Conservation (phyloP, 1,139 yeast species). For the Insectozyma bohioensis region DNA sequence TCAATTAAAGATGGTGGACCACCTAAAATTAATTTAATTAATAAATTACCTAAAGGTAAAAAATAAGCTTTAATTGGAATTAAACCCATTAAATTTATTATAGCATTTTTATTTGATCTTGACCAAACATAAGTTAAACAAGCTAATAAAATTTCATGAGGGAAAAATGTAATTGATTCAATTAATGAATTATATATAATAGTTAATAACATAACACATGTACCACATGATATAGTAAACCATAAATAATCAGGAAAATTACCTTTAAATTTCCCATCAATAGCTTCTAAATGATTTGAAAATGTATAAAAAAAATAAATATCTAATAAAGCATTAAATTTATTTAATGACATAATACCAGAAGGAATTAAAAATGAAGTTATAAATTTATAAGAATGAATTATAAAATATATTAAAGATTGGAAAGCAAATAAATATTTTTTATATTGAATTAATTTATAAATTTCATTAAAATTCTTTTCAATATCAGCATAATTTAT, state of each 20-base stretch:
- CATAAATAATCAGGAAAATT: conserved; percentile 58
- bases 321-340: conserved; percentile 50
- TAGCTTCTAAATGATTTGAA: conserved; percentile 52
- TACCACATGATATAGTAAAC: conserved; percentile 51
- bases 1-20: conserved; percentile 41
- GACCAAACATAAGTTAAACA: conserved; percentile 65
- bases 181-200: conserved; percentile 28
- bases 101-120: conserved; percentile 48
- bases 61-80: conserved; percentile 60
- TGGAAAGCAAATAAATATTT: conserved; percentile 13
- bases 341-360: conserved; percentile 33
- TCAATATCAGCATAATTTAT: conserved; percentile 5
- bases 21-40: conserved; percentile 44
- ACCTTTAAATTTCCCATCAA: conserved; percentile 49
- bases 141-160: conserved; percentile 44
- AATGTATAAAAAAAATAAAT: conserved; percentile 58
- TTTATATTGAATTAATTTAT: not conserved
- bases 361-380: conserved; percentile 49
- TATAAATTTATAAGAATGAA: conserved; percentile 38
- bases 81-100: conserved; percentile 51
- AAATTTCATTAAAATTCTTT: not conserved
- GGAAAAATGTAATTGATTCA: conserved; percentile 17
- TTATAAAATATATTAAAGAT: conserved; percentile 6
- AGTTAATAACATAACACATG: conserved; percentile 38
- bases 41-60: conserved; percentile 55